phyloP scores from a whole-genome alignment of 2,329 filamentous ascomycete species.

The Erysiphe neolycopersici region DNA sequence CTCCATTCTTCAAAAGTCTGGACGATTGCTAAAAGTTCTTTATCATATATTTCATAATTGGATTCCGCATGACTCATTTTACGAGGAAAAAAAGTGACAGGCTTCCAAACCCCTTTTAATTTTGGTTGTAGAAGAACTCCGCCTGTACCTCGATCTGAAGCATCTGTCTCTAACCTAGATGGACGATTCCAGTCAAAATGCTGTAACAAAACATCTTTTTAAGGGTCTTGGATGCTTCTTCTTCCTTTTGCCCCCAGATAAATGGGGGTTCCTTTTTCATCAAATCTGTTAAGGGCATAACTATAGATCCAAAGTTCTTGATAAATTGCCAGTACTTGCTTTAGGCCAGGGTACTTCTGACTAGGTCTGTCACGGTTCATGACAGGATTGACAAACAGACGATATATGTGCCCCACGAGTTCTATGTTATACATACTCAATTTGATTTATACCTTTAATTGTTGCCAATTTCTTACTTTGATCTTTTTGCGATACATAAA shows the following conservation, averaged over 20 bases:
- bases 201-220: not conserved
- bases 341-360: no score
- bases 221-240: not conserved
- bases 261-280: not conserved
- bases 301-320: no score
- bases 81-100: not conserved
- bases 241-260: not conserved
- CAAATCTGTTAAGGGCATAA: no score
- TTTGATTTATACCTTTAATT: no score
- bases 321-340: no score
- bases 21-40: not conserved
- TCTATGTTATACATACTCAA: no score
- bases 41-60: not conserved
- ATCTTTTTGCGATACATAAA: no score
- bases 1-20: not conserved
- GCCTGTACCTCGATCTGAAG: not conserved
- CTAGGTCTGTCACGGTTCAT: no score
- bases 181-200: not conserved
- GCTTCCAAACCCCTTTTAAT: not conserved
- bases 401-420: no score
- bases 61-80: not conserved
- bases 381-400: no score
- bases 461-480: no score
- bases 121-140: not conserved
- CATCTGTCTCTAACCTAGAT: not conserved